phyloP scores from a whole-genome alignment of 2,329 filamentous ascomycete genomes.

The Thermothelomyces thermophilus region DNA sequence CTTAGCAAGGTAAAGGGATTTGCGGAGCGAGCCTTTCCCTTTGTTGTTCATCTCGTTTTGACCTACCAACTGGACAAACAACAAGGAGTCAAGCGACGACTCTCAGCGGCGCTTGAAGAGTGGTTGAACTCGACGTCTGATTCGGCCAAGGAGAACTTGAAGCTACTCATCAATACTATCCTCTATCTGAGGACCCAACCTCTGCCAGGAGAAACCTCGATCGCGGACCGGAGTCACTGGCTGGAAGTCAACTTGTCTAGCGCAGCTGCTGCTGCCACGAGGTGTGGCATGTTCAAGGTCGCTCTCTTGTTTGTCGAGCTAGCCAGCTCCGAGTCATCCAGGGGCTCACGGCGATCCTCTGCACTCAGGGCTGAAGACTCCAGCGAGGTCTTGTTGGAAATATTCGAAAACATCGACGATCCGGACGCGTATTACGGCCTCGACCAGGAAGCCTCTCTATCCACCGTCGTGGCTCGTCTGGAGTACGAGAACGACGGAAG shows the following conservation, averaged over 20 bases:
- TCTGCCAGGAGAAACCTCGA: constrained; percentile 67
- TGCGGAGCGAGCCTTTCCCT: constrained; percentile 70
- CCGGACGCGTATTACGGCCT: constrained; percentile 94
- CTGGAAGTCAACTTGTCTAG: constrained; percentile 71
- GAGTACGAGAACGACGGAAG: constrained; percentile 85
- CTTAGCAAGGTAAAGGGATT: constrained; percentile 61
- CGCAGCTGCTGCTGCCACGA: constrained; percentile 64
- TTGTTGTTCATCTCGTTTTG: constrained; percentile 76
- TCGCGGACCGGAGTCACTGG: constrained; percentile 75
- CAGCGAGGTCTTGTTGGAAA: constrained; percentile 64
- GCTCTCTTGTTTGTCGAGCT: constrained; percentile 80
- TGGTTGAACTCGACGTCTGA: constrained; percentile 52
- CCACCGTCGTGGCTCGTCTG: constrained; percentile 70
- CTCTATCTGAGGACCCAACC: constrained; percentile 83
- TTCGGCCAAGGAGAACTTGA: constrained; percentile 54
- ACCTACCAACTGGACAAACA: constrained; percentile 58
- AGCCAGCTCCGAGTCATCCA: constrained; percentile 48
- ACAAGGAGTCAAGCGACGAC: constrained; percentile 48
- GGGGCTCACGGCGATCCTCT: constrained; percentile 62
- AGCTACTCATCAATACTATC: constrained; percentile 69
- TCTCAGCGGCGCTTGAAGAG: constrained; percentile 59
- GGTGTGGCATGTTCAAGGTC: constrained; percentile 80
- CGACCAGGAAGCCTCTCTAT: constrained; percentile 67
- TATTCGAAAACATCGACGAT: constrained; percentile 91
- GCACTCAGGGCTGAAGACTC: constrained; percentile 45